phyloP scores from a whole-genome alignment of 1,284 basidiomycete genomes.

The Ceratobasidium sp. region DNA sequence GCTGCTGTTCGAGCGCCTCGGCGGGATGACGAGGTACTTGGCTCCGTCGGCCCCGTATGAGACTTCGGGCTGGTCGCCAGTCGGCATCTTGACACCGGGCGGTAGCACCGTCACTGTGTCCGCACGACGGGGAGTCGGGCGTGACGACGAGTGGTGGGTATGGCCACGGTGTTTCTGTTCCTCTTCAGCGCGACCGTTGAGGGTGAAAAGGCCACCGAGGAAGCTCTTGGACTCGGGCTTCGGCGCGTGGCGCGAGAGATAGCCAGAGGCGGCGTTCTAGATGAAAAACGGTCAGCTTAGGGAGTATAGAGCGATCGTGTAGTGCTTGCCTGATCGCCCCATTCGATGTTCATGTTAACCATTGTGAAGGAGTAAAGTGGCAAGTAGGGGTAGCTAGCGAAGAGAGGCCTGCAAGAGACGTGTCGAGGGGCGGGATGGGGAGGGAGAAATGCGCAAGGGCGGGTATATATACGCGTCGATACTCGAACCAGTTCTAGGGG shows the following conservation, averaged over 20 bases:
- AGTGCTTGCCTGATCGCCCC: conserved; percentile 5
- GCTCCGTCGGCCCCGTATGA: conserved; percentile 34
- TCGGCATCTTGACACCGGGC: conserved; percentile 28
- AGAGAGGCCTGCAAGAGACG: not conserved
- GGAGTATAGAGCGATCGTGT: not conserved
- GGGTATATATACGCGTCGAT: conserved; percentile 38
- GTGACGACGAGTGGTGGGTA: conserved; percentile 11
- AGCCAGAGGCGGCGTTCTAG: conserved; percentile 4
- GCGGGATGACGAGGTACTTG: conserved; percentile 40
- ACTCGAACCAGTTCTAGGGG: not conserved
- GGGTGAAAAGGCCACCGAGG: conserved; percentile 22
- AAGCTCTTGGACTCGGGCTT: conserved; percentile 26
- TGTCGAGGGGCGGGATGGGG: conserved; percentile 2
- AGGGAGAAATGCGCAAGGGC: not conserved
- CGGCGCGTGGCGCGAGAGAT: conserved; percentile 1
- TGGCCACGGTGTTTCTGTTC: not conserved
- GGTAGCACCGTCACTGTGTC: conserved; percentile 27
- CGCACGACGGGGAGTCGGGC: conserved; percentile 14
- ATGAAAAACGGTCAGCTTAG: conserved; percentile 20
- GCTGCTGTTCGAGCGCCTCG: conserved; percentile 26
- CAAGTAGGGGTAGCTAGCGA: not conserved
- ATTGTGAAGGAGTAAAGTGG: conserved; percentile 8
- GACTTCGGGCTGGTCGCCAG: conserved; percentile 25
- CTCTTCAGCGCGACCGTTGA: conserved; percentile 2
- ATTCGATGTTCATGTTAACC: conserved; percentile 32